Base-by-base conservation (phyloP, 306 rosid genomes). In the Comarum palustre region DNA sequence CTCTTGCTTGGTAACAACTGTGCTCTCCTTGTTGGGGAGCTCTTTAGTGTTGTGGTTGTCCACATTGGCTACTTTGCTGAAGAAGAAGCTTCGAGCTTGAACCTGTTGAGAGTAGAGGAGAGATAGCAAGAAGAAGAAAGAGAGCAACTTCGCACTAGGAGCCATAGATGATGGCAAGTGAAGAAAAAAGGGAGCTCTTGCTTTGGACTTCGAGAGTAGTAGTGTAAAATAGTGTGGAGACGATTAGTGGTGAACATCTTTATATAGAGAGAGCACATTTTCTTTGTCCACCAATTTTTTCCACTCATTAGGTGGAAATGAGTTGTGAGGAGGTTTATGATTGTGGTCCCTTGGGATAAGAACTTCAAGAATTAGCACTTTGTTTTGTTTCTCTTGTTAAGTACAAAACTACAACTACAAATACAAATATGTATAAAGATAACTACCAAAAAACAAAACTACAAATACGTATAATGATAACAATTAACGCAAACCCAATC, bases 41-140 rank as follows among this genome's bases (percentile, higher is more conserved):
- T 75, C 39, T 59, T 59, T 73, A 12, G 74, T 47, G 84, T 72
- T 41, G 77, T 74, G 52, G 75, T 38, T 57, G 70, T 77, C 73
- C 69, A 55, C 47, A 68, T 67, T 82, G 42, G 96, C 55, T 68
- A 88, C 82, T 82, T 94, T 94, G 89, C 92, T 91, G 88, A 94
- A 94, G 90, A 88, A 89, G 39, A 85, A 78, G 69, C 90, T 91
- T 83, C 99, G 84, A 20, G 91, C 95, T 48, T 65, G 78, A 36
- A 69, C 82, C 54, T 86, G 91, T 22, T 82, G 69, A 73, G 90
- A 78, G 4, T 87, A 48, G 31, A 87, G 59, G 84, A 89, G 86
- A 67, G 77, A 48, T 32, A 88, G 32, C 14, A 87, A 47, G 82
- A 88, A 66, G 68, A 91, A 77, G 24, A 80, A 41, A 43, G 81